Conservation (phyloP, 2,329 filamentous ascomycete genomes). For the Microcyclosporella mali region DNA sequence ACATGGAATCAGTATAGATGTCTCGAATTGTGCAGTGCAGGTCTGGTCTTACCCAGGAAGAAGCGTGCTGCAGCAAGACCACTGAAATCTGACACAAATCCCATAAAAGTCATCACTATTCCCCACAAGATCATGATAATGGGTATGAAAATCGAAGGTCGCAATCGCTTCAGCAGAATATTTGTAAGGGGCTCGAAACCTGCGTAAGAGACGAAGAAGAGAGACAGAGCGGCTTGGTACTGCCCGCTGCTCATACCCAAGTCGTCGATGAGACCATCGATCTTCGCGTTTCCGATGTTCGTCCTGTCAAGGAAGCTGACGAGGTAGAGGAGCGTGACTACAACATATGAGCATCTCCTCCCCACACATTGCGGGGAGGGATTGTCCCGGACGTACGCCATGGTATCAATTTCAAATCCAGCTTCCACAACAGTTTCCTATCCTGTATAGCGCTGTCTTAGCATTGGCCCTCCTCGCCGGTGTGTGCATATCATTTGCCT, state of each 20-base stretch:
- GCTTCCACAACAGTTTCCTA: constrained; percentile 54
- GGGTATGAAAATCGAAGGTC: constrained; percentile 66
- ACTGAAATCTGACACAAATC: constrained; percentile 15
- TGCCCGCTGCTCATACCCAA: constrained; percentile 53
- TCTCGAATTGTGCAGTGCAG: too few relatives aligned
- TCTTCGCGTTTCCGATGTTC: constrained; percentile 69
- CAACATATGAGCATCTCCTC: too few relatives aligned
- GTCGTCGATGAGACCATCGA: constrained; percentile 50
- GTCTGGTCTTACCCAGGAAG: constrained; percentile 49
- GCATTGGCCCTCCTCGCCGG: background rate
- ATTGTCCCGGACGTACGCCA: constrained; percentile 36
- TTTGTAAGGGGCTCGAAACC: constrained; percentile 75
- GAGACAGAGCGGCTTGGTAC: constrained; percentile 70
- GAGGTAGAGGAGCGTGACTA: constrained; percentile 62
- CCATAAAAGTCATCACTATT: constrained; percentile 52
- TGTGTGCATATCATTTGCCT: too few relatives aligned
- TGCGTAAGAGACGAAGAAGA: constrained; percentile 83
- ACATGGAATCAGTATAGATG: too few relatives aligned
- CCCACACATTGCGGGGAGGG: too few relatives aligned
- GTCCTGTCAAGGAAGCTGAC: constrained; percentile 66
- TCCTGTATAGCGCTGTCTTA: constrained; percentile 43
- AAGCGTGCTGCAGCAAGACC: constrained; percentile 28
- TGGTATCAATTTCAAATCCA: constrained; percentile 57
- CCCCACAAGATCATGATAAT: constrained; percentile 73
- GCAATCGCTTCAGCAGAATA: constrained; percentile 66